Conservation (phyloP, 1,139 yeast genomes). For the Lodderomyces parapsilosis region DNA sequence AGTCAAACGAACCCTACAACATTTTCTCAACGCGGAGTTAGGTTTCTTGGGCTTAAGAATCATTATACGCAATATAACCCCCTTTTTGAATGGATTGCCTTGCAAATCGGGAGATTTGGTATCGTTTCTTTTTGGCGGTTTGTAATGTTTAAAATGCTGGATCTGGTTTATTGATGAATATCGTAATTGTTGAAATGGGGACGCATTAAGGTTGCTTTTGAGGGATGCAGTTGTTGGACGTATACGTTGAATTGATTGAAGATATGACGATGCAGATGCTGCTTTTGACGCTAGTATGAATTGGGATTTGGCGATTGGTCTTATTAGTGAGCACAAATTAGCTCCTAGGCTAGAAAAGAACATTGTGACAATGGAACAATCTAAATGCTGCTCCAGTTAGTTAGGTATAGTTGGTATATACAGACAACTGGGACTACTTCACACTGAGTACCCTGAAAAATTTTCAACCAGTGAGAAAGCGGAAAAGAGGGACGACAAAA, state of each 20-base stretch:
- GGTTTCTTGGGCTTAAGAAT: conserved; percentile 97
- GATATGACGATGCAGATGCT: conserved; percentile 1
- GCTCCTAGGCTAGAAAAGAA: conserved; percentile 1
- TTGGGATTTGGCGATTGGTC: neutral
- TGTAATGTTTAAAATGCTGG: conserved; percentile 60
- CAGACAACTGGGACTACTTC: too few species aligned
- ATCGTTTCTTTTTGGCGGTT: conserved; percentile 45
- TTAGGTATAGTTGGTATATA: too few species aligned
- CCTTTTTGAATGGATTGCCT: conserved; percentile 81
- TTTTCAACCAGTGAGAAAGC: conserved; percentile 4
- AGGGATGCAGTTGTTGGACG: conserved; percentile 3
- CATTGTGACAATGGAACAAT: neutral
- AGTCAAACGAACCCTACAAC: conserved; percentile 89
- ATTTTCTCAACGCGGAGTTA: conserved; percentile 96
- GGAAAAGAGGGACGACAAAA: too few species aligned
- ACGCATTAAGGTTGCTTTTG: neutral
- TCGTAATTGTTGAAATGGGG: conserved; percentile 19
- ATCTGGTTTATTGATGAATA: conserved; percentile 74
- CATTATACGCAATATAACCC: conserved; percentile 94
- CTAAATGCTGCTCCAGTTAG: too few species aligned
- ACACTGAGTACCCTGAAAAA: neutral
- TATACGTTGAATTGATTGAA: conserved; percentile 3
- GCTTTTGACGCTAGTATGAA: neutral
- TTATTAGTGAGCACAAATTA: conserved; percentile 1
- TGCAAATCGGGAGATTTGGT: conserved; percentile 80